These are phyloP conservation scores for Fusarium poae DNA, from an alignment of 2,329 filamentous ascomycete genomes.

Conservation along the genomic window DNA sequence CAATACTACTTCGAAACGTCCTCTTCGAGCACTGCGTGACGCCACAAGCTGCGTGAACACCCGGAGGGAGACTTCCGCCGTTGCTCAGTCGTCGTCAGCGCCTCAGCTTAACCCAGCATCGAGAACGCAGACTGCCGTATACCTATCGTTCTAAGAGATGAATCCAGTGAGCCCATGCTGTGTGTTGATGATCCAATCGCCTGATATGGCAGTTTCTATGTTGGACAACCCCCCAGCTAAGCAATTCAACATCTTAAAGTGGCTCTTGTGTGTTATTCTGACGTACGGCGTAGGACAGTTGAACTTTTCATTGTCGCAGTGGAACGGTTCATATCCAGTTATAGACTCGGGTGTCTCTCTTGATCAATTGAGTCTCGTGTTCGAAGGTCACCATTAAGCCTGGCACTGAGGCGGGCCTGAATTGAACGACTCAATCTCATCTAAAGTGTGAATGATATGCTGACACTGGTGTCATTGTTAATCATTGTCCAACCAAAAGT, in stretches of 20 bases:
- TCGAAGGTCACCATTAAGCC: background rate
- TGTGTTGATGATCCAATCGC: slow-evolving; percentile 1
- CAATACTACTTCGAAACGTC: background rate
- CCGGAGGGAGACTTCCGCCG: slow-evolving; percentile 20
- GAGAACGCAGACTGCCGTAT: slow-evolving; percentile 23
- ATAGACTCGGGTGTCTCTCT: slow-evolving; percentile 6
- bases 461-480: slow-evolving; percentile 4
- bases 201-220: slow-evolving; percentile 17
- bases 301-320: slow-evolving; percentile 12
- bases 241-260: slow-evolving; percentile 4
- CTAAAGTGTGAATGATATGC: slow-evolving; percentile 1
- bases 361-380: slow-evolving; percentile 17
- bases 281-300: slow-evolving; percentile 18
- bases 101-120: background rate
- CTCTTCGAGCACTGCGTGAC: slow-evolving; percentile 5
- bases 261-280: slow-evolving; percentile 25
- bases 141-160: background rate
- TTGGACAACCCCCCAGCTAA: slow-evolving; percentile 20
- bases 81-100: slow-evolving; percentile 40
- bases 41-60: slow-evolving; percentile 26
- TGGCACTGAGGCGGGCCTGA: slow-evolving; percentile 2
- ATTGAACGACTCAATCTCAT: slow-evolving; percentile 22
- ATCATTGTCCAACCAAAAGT: slow-evolving; percentile 6
- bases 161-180: background rate
- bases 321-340: slow-evolving; percentile 18